A percentile compares a stretch with the other conserved stretches of the same genome.
phyloP scores from a whole-genome alignment of 352 stramenopile species.

The Pythium rishiriense region DNA sequence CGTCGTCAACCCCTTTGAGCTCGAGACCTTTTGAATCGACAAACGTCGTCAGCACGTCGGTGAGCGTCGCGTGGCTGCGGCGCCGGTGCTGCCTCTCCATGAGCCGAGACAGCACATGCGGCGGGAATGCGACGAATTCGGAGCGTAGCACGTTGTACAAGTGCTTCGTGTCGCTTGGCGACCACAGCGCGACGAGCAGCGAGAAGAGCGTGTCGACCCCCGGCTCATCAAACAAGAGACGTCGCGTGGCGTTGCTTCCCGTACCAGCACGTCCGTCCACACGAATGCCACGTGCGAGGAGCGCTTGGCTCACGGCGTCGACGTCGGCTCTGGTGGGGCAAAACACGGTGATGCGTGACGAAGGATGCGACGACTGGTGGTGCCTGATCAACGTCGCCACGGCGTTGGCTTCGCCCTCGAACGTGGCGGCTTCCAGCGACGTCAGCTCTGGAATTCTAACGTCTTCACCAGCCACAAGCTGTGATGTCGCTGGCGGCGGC shows the following conservation, averaged over 20 bases:
- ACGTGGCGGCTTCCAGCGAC: constrained; percentile 19
- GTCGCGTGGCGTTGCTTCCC: not conserved
- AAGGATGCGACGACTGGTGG: not conserved
- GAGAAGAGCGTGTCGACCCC: constrained; percentile 66
- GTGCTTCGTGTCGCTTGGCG: constrained; percentile 66
- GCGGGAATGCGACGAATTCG: constrained; percentile 54
- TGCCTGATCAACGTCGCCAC: constrained; percentile 8
- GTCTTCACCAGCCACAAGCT: not conserved
- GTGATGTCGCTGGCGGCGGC: not conserved
- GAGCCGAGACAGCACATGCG: constrained; percentile 53
- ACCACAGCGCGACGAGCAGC: constrained; percentile 63
- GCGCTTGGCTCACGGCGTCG: constrained; percentile 5
- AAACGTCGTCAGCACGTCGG: constrained; percentile 54
- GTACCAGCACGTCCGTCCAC: constrained; percentile 10
- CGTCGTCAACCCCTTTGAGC: not conserved
- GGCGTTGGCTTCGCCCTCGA: constrained; percentile 6
- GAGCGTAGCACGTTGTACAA: constrained; percentile 81
- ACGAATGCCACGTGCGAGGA: constrained; percentile 11
- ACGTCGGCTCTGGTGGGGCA: constrained; percentile 22
- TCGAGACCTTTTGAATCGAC: constrained; percentile 32
- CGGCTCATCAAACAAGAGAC: constrained; percentile 60
- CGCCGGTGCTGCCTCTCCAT: constrained; percentile 60
- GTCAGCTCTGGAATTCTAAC: not conserved
- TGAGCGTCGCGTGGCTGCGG: constrained; percentile 43
- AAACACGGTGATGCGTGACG: constrained; percentile 14